phyloP scores from a whole-genome alignment of 106 monocot genomes.

The Alisma plantagoaquatica region DNA sequence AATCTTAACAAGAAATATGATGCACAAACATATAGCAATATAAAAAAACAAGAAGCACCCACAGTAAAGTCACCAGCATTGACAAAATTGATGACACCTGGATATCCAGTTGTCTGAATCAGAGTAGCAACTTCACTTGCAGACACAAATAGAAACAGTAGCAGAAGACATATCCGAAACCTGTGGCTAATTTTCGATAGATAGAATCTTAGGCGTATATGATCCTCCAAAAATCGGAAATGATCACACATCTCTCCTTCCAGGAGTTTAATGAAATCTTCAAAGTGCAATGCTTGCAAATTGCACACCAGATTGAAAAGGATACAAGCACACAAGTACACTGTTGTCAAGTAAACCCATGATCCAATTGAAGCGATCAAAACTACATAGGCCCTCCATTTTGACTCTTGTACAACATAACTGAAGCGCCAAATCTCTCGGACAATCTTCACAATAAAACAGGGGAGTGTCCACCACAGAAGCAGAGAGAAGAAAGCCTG shows the following conservation, averaged over 20 bases:
- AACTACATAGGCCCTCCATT: conserved; percentile 34
- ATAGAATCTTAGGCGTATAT: conserved; percentile 49
- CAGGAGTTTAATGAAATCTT: conserved; percentile 52
- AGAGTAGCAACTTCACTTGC: conserved; percentile 58
- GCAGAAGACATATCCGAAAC: conserved; percentile 63
- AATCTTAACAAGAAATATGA: too few species aligned
- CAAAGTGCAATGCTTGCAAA: conserved; percentile 83
- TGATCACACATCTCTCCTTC: conserved; percentile 45
- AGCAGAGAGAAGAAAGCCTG: neutral
- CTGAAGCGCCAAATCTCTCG: conserved; percentile 40
- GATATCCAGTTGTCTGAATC: conserved; percentile 47
- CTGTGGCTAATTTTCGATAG: conserved; percentile 91
- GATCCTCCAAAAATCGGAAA: conserved; percentile 46
- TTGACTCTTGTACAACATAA: conserved; percentile 27
- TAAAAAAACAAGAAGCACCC: too few species aligned
- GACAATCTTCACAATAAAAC: conserved; percentile 42
- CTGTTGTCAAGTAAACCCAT: conserved; percentile 62
- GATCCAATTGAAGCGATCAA: conserved; percentile 48
- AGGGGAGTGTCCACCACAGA: conserved; percentile 62
- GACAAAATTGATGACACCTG: conserved; percentile 43
- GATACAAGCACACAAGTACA: conserved; percentile 53
- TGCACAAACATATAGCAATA: too few species aligned
- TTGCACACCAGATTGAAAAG: conserved; percentile 77
- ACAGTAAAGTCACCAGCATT: conserved; percentile 77
- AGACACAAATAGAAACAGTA: conserved; percentile 43